These are phyloP conservation scores for Cadophora gregata DNA, from an alignment of 2,329 filamentous ascomycete species.

Conservation along the genomic window DNA sequence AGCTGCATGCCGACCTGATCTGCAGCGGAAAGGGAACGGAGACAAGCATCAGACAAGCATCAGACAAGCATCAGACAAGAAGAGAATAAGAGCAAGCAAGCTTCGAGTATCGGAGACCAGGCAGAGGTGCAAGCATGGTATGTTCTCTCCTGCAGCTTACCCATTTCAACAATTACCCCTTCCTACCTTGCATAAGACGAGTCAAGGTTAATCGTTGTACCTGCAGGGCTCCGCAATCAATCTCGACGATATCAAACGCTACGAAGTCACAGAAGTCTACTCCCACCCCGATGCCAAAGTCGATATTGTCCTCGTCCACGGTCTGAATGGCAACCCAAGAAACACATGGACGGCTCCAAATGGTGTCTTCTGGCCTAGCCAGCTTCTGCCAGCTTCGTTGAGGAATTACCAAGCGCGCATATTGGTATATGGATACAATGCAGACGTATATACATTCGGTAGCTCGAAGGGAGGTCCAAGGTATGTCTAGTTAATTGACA, in stretches of 20 bases:
- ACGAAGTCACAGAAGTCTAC: slow-evolving; percentile 65
- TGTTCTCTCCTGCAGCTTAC: slow-evolving; percentile 19
- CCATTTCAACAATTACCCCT: too few species aligned
- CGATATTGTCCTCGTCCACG: slow-evolving; percentile 74
- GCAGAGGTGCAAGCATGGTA: slow-evolving; percentile 34
- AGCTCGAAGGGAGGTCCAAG: slow-evolving; percentile 52
- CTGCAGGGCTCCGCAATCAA: slow-evolving; percentile 55
- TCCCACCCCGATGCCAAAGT: slow-evolving; percentile 63
- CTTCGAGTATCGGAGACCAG: slow-evolving; percentile 17
- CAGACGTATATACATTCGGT: slow-evolving; percentile 59
- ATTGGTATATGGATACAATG: slow-evolving; percentile 77
- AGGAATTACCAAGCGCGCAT: slow-evolving; percentile 64
- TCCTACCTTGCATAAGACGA: not conserved
- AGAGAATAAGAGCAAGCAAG: not conserved
- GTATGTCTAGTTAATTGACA: slow-evolving; percentile 21
- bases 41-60: not conserved
- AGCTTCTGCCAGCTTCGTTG: slow-evolving; percentile 68
- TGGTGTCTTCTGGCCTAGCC: slow-evolving; percentile 70
- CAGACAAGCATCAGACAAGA: slow-evolving; percentile 1
- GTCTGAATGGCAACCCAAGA: slow-evolving; percentile 69
- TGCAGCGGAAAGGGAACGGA: not conserved
- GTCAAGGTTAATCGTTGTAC: not conserved
- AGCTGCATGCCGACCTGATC: slow-evolving; percentile 7
- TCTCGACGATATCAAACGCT: slow-evolving; percentile 54
- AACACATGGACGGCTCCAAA: slow-evolving; percentile 64